Conservation (phyloP, 306 rosid genomes). For the Crotalaria pallida region DNA sequence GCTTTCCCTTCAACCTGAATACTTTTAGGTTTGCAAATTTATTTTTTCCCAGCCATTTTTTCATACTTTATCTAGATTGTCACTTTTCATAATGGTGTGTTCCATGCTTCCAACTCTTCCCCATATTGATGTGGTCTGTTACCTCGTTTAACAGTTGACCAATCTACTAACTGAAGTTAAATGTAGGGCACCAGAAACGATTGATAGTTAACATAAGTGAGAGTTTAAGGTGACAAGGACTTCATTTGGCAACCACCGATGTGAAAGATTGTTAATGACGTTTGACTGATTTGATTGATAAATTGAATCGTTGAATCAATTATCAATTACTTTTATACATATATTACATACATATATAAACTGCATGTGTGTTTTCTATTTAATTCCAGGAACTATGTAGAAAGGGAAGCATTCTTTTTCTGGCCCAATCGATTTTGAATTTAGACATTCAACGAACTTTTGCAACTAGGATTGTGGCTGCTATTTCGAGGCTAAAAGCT, state of each 20-base stretch:
- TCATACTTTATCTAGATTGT: neutral
- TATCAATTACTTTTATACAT: neutral
- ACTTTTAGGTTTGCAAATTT: neutral
- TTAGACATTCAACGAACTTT: constrained; percentile 38
- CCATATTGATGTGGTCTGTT: neutral
- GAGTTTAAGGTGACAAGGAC: constrained; percentile 4
- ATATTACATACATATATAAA: neutral
- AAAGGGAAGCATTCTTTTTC: constrained; percentile 74
- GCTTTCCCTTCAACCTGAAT: neutral
- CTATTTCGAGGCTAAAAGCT: constrained; percentile 73
- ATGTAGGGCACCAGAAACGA: neutral
- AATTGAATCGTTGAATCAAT: neutral
- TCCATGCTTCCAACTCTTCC: neutral
- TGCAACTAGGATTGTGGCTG: constrained; percentile 55
- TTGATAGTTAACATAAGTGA: neutral
- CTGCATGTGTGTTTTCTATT: constrained; percentile 4
- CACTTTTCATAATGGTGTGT: neutral
- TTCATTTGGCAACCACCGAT: neutral
- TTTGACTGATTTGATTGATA: constrained; percentile 5
- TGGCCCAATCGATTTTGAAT: constrained; percentile 71
- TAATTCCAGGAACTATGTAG: constrained; percentile 69
- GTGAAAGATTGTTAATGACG: constrained; percentile 11
- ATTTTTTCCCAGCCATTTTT: neutral
- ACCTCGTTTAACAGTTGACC: constrained; percentile 5
- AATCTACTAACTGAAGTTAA: neutral